phyloP scores from a whole-genome alignment of 1,284 basidiomycete genomes.

The Fomitopsis schrenkii region DNA sequence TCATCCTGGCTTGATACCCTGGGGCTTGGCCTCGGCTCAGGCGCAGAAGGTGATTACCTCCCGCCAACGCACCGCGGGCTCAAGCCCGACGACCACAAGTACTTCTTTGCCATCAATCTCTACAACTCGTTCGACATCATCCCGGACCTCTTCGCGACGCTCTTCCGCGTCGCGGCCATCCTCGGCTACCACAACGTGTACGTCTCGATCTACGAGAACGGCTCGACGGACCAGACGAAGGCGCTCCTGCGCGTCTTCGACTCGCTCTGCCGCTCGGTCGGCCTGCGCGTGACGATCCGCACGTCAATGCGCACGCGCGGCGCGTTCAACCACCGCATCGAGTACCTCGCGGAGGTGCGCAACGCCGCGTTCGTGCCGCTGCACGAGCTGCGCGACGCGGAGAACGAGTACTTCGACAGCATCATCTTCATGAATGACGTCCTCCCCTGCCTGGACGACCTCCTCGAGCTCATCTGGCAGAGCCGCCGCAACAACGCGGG shows the following conservation, averaged over 20 bases:
- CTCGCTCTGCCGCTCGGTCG: constrained; percentile 82
- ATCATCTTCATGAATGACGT: constrained; percentile 99
- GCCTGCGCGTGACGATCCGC: constrained; percentile 87
- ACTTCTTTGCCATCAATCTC: constrained; percentile 97
- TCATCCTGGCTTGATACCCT: constrained; percentile 61
- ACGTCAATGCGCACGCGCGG: constrained; percentile 88
- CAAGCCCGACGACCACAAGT: constrained; percentile 76
- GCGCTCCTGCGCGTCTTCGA: constrained; percentile 91
- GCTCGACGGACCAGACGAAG: constrained; percentile 94
- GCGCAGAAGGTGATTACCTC: constrained; percentile 39
- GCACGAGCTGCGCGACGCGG: constrained; percentile 85
- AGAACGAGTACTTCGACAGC: constrained; percentile 90
- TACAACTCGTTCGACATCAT: constrained; percentile 99
- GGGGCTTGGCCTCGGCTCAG: constrained; percentile 37
- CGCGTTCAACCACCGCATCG: constrained; percentile 97
- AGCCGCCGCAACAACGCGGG: constrained; percentile 88
- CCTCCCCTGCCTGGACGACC: constrained; percentile 90
- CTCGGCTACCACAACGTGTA: constrained; percentile 95
- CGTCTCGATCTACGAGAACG: constrained; percentile 97
- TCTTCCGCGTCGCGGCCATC: constrained; percentile 86
- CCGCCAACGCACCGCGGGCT: constrained; percentile 38
- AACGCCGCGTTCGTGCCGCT: constrained; percentile 92
- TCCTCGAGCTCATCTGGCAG: constrained; percentile 96
- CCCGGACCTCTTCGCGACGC: constrained; percentile 92
- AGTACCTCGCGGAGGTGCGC: constrained; percentile 95